phyloP scores from a whole-genome alignment of 2,329 filamentous ascomycete species.

The Calonectria naviculata region DNA sequence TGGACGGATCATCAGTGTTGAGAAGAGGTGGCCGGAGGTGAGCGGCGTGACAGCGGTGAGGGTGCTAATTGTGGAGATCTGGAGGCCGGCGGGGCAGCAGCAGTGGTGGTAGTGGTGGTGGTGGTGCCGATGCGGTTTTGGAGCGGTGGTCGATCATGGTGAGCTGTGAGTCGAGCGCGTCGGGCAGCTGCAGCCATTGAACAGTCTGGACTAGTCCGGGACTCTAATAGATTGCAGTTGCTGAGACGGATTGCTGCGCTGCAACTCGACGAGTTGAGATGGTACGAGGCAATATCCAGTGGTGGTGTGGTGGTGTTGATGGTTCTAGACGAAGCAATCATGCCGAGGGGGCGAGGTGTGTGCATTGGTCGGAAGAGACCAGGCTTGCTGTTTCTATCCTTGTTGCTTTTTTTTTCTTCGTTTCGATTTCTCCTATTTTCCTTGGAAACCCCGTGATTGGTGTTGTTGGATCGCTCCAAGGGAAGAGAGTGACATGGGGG shows the following conservation, averaged over 20 bases:
- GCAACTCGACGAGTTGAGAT: slow-evolving; percentile 9
- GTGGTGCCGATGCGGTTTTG: slow-evolving; percentile 10
- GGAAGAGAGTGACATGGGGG: not conserved
- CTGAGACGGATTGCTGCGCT: not conserved
- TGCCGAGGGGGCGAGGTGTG: not conserved
- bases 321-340: not conserved
- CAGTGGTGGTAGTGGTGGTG: too few relatives aligned
- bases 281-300: not conserved
- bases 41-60: slow-evolving; percentile 32
- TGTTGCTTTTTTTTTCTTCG: not conserved
- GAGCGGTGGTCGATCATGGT: slow-evolving; percentile 25
- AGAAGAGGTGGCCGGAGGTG: slow-evolving; percentile 23
- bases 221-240: not conserved
- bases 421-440: not conserved
- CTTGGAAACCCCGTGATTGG: slow-evolving; percentile 9
- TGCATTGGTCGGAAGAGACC: not conserved
- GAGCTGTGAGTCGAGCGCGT: slow-evolving; percentile 32
- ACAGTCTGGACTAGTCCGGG: not conserved
- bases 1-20: slow-evolving; percentile 18
- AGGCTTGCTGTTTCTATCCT: not conserved
- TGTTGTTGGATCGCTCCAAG: not conserved
- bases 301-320: not conserved
- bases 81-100: slow-evolving; percentile 22
- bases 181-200: slow-evolving; percentile 11
- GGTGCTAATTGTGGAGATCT: slow-evolving; percentile 11